Evolutionary conservation across 768 basidiomycete genomes (phyloP), one percentile per base, ranked within the genome.

Genomic region (Lactifluus subvellereus): DNA sequence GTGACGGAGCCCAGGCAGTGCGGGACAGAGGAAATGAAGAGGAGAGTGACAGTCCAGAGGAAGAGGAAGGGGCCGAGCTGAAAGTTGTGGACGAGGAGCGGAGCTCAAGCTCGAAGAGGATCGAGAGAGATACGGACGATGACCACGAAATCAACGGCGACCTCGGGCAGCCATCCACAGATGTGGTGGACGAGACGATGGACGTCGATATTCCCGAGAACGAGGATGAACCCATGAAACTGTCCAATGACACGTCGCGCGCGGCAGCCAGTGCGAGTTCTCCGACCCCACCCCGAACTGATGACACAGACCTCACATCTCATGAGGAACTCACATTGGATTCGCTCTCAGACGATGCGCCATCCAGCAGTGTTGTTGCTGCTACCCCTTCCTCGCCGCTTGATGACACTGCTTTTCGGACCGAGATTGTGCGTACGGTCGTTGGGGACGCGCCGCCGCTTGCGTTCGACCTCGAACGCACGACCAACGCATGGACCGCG

Each of bases 1-100:
- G 83, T 66, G 71, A 70, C 40, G 84, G 83, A 43, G 79, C 77
- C 64, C 77, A 75, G 49, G 30, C 45, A 4, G 30, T 42, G 20
- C 62, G 54, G 40, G 59, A 18, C 62, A 68, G 65, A 32, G 69
- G 62, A 18, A 67, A 18, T 47, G 66, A 61, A 47, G 70, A 22
- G 0, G 35, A 54, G 11, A 38, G 22, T 13, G 59, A 68, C n/a
- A 61, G 67, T 60, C 65, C 63, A 4, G 54, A 64, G 51, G 72
- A 68, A 8, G 70, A 66, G 20, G 67, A 56, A 55, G 32, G 66
- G 37, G 35, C 62, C 35, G 68, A 71, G 16, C 69, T 69, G 50
- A 65, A 64, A 10, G 66, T 59, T 6, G 10, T 60, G 30, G 67
- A 65, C 22, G 67, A 57, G 54, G 66, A 72, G 32, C 27, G 45